Base-by-base conservation (phyloP, 2,329 filamentous ascomycete species). In the Leptographium flavum region DNA sequence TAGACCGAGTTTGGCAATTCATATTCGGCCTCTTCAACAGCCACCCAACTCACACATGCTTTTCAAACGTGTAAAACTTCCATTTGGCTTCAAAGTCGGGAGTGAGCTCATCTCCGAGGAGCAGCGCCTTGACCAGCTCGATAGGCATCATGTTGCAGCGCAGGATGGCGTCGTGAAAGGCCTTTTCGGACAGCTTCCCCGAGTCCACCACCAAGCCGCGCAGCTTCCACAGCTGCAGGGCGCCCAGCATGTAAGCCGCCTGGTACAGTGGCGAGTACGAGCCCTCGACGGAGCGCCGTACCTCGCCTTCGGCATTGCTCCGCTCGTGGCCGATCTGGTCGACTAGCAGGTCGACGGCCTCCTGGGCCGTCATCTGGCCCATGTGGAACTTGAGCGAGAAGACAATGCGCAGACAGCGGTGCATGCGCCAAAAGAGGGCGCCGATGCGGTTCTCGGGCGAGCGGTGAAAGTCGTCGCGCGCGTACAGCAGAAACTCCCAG, bases 391-490 rank as follows among this genome's bases (percentile, higher is more conserved):
- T 68, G 1, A 79, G 55, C 0, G 70, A 74, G 57, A 79, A 78
- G 13, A 73, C 59, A 51, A 77, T 77, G 32, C 75, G 68, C 6
- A 70, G 69, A 51, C 74, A 77, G 25, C 75, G 70, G 55, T 79
- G 74, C 68, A 79, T 76, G 14, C 73, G 65, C 74, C 74, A 79
- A 55, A 77, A 79, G 8, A 79, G 57, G 50, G 75, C 72, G 0
- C 74, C 74, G 21, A 79, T 64, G 33, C 64, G 63, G 49, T 77
- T 70, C 47, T 73, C 67, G 0, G 73, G 63, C 0, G 63, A 62
- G 4, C 60, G 59, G 46, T 69, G 65, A 52, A 76, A 78, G 50
- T 68, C 65, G 27, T 64, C 64, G 25, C 69, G 63, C 36, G 70
- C 57, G 72, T 73, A 79, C 15, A 79, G 61, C 17, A 75, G 55